Evolutionary conservation across 148 eudicot genomes (phyloP).

Genomic region (Suaeda aralocaspica): DNA sequence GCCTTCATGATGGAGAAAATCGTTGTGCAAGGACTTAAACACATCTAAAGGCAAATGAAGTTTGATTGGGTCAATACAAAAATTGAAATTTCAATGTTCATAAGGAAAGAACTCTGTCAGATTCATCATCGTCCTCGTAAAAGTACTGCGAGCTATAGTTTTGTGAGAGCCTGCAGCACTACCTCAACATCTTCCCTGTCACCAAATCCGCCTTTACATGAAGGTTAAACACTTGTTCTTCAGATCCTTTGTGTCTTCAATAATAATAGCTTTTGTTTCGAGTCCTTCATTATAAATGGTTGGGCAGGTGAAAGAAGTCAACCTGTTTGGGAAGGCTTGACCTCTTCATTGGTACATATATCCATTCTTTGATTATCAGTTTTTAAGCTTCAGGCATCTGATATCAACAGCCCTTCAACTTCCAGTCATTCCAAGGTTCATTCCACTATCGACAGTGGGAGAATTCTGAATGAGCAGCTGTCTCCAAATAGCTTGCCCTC

Average conservation of each 20-base stretch:
- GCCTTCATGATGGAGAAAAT: slow-evolving; percentile 90
- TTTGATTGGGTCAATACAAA: slow-evolving; percentile 61
- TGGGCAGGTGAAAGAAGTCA: too few species aligned
- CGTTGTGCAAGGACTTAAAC: slow-evolving; percentile 66
- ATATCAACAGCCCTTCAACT: slow-evolving; percentile 65
- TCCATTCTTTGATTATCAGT: slow-evolving; percentile 58
- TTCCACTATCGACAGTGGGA: slow-evolving; percentile 27
- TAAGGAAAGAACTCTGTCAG: slow-evolving; percentile 41
- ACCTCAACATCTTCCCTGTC: slow-evolving; percentile 79
- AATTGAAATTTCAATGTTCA: slow-evolving; percentile 45
- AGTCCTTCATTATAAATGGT: too few species aligned
- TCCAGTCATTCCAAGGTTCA: slow-evolving; percentile 36
- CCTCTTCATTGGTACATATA: slow-evolving; percentile 64
- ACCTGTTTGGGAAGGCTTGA: slow-evolving; percentile 50
- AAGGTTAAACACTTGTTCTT: too few species aligned
- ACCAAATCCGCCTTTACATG: too few species aligned
- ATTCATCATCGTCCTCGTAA: slow-evolving; percentile 60
- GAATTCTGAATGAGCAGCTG: slow-evolving; percentile 33
- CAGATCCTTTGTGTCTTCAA: too few species aligned
- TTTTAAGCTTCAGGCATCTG: slow-evolving; percentile 64
- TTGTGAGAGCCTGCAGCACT: slow-evolving; percentile 46
- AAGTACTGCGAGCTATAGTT: slow-evolving; percentile 86
- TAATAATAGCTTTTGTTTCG: too few species aligned
- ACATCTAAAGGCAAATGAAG: slow-evolving; percentile 55
- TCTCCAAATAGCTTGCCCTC: slow-evolving; percentile 35